phyloP scores from a whole-genome alignment of 2,329 filamentous ascomycete genomes.

The Pseudocercospora fuligena region DNA sequence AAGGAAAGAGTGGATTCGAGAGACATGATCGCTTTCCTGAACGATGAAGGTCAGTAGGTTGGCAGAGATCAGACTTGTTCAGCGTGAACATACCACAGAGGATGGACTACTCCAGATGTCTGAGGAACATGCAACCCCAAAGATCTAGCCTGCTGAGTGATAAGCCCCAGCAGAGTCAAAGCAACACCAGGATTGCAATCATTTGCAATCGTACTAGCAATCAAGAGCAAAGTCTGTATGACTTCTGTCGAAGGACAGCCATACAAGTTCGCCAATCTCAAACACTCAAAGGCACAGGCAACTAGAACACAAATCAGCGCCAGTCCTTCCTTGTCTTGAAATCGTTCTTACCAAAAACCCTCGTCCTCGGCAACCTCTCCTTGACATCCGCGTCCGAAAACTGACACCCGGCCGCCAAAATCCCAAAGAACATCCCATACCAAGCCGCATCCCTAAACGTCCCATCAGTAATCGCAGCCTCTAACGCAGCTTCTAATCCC shows the following conservation, averaged over 20 bases:
- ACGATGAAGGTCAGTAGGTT: background rate
- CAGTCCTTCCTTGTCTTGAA: background rate
- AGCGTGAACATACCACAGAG: background rate
- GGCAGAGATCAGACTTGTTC: background rate
- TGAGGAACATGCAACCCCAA: slow-evolving; percentile 2
- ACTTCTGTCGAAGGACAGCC: slow-evolving; percentile 13
- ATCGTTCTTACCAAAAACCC: slow-evolving; percentile 10
- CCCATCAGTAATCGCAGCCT: slow-evolving; percentile 2
- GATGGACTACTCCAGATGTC: background rate
- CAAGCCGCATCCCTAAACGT: slow-evolving; percentile 11
- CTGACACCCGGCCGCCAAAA: slow-evolving; percentile 15
- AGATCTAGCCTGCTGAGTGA: background rate
- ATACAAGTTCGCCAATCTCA: slow-evolving; percentile 17
- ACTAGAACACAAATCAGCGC: background rate
- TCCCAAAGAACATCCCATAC: slow-evolving; percentile 15
- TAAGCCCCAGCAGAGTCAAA: slow-evolving; percentile 9
- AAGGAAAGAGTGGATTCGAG: background rate
- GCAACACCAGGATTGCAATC: slow-evolving; percentile 19
- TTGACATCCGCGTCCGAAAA: slow-evolving; percentile 9
- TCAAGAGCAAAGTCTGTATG: slow-evolving; percentile 12
- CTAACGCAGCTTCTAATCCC: background rate
- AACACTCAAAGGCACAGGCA: slow-evolving; percentile 17
- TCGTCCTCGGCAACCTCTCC: slow-evolving; percentile 11
- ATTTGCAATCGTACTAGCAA: slow-evolving; percentile 15
- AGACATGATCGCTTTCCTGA: slow-evolving; percentile 3